Evolutionary conservation across 2,329 filamentous ascomycete species (phyloP).

Genomic region (Fusarium heterosporum): DNA sequence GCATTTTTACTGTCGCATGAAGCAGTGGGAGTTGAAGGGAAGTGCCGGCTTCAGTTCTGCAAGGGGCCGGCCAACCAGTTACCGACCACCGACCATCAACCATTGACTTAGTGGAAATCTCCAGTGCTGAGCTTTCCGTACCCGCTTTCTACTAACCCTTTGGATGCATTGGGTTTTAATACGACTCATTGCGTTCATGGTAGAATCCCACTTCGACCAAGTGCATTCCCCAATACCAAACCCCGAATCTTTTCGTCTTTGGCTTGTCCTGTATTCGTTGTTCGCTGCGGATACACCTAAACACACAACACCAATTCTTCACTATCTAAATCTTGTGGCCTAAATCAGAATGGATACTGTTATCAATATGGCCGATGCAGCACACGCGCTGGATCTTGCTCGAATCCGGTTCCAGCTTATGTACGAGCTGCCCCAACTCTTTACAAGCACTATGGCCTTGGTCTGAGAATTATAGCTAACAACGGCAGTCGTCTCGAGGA

Average conservation of each 20-base stretch:
- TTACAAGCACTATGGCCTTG: neutral
- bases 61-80: neutral
- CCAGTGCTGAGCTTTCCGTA: conserved; percentile 9
- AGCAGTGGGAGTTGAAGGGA: conserved; percentile 17
- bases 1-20: conserved; percentile 5
- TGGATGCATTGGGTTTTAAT: conserved; percentile 14
- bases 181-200: conserved; percentile 15
- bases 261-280: neutral
- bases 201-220: conserved; percentile 1
- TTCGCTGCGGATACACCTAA: neutral
- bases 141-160: conserved; percentile 20
- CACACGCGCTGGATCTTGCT: conserved; percentile 86
- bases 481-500: conserved; percentile 88
- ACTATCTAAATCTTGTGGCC: conserved; percentile 10
- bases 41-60: conserved; percentile 30
- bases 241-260: neutral
- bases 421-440: conserved; percentile 61
- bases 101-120: neutral
- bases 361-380: conserved; percentile 87
- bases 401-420: conserved; percentile 96
- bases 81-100: conserved; percentile 1
- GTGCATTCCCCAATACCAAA: neutral
- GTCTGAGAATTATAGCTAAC: conserved; percentile 20
- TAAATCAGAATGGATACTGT: conserved; percentile 79
- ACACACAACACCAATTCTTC: neutral